Percentiles rank a stretch among this genome's conserved stretches.
Evolutionary conservation across 495 filamentous ascomycete genomes (phyloP).

Genomic region (Annulohypoxylon bovei): DNA sequence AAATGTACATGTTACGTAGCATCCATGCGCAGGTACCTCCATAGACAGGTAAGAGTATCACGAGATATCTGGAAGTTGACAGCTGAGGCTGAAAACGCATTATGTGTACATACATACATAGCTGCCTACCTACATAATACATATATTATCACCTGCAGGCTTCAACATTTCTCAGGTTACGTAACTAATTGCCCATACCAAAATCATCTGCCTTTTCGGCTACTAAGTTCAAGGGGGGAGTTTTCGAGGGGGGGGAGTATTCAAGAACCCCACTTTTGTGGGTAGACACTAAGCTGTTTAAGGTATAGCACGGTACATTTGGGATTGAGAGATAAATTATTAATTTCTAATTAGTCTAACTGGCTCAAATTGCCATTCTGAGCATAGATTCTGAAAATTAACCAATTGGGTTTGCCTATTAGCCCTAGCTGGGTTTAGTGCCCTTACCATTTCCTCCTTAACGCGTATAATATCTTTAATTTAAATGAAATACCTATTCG

Average conservation of each 20-base stretch:
- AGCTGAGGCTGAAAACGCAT: constrained; percentile 30
- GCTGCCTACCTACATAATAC: not conserved
- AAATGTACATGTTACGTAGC: constrained; percentile 19
- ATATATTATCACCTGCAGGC: constrained; percentile 16
- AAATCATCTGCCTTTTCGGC: not conserved
- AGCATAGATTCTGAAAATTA: not conserved
- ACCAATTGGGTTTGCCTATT: not conserved
- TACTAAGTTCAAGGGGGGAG: too few species aligned
- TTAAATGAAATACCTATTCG: not conserved
- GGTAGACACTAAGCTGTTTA: too few species aligned
- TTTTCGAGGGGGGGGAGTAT: too few species aligned
- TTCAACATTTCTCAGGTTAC: constrained; percentile 8
- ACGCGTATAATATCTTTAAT: not conserved
- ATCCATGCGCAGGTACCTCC: not conserved
- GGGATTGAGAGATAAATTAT: not conserved
- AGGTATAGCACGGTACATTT: not conserved
- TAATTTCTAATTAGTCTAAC: not conserved
- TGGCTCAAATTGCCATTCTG: not conserved
- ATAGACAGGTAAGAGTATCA: not conserved
- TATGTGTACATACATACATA: constrained; percentile 4
- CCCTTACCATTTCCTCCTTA: not conserved
- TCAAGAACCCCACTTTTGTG: too few species aligned
- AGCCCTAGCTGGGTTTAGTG: not conserved
- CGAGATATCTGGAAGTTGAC: constrained; percentile 12
- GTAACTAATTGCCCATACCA: not conserved